Base-by-base conservation (phyloP, 345 rosid genomes). In the Aquilaria malaccensis region DNA sequence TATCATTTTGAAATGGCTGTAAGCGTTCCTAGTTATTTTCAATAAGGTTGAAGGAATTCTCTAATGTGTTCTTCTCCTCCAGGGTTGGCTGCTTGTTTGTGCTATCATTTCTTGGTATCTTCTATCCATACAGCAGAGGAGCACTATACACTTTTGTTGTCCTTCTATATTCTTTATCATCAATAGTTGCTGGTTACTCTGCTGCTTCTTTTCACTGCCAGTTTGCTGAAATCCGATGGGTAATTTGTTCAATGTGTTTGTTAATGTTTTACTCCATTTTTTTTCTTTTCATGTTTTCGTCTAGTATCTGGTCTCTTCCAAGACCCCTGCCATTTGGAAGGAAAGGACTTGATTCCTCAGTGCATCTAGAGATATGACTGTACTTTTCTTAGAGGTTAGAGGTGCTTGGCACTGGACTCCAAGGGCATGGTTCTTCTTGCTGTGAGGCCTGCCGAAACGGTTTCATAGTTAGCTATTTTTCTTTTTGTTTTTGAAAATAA, bases 91-190 rank as follows among this genome's bases (percentile, higher is more conserved):
- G 81, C 66, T 59, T 87, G 50, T 85, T 81, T 79, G 68, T 74
- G 54, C 74, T 83, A 41, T 83, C 85, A 61, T 77, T 81, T 65
- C 67, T 82, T 33, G 93, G 91, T 57, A 59, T 87, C 56, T 72
- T 92, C 58, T 85, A 81, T 74, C 96, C 95, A 2, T 92, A 83
- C 78, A 92, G 70, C 67, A 89, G 81, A 0, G 93, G 93, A 65
- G 62, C 70, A 41, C 63, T 85, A 30, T 72, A 73, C 79, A 80
- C 91, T 60, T 77, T 86, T 52, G 72, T 87, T 57, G 80, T 89
- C 68, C 14, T 71, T 65, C 59, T 66, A 6, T 89, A 80, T 75
- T 63, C 83, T 48, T 68, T 89, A 69, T 81, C 95, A 68, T 89
- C 88, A 30, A 70, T 81, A 55, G 82, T 82, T 53, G 89, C 89